Conservation (phyloP, 2,329 filamentous ascomycete species). For the Penicillium hesseltinei region DNA sequence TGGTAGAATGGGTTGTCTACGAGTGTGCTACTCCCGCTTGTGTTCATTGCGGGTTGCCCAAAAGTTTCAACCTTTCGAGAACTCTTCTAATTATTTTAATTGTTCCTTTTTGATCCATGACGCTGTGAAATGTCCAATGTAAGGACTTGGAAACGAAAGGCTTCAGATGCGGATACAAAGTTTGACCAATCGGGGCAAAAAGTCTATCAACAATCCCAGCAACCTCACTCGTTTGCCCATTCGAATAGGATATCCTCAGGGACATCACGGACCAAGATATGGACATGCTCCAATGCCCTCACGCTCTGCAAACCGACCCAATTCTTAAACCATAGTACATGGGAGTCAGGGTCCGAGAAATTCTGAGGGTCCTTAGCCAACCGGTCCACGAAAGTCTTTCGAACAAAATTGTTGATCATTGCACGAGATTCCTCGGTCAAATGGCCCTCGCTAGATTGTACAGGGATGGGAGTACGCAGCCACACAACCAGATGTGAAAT, state of each 20-base stretch:
- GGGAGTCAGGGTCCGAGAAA: constrained; percentile 37
- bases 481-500: constrained; percentile 60
- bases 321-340: constrained; percentile 65
- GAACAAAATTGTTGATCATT: constrained; percentile 52
- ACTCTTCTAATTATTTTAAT: neutral
- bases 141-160: neutral
- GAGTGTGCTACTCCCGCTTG: neutral
- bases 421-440: constrained; percentile 50
- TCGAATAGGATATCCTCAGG: constrained; percentile 44
- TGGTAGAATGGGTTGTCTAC: neutral
- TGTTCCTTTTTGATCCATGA: neutral
- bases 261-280: constrained; percentile 53
- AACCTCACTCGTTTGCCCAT: constrained; percentile 42
- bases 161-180: neutral
- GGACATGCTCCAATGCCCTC: constrained; percentile 56
- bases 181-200: neutral
- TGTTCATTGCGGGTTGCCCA: neutral
- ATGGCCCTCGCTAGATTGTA: constrained; percentile 48
- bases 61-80: neutral
- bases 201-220: neutral
- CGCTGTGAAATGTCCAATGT: neutral
- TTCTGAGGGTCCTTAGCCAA: constrained; percentile 37
- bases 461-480: constrained; percentile 52
- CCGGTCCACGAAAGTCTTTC: constrained; percentile 49
- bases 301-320: constrained; percentile 62